Conservation (phyloP, 1,139 yeast genomes). For the Geotrichum restrictum region DNA sequence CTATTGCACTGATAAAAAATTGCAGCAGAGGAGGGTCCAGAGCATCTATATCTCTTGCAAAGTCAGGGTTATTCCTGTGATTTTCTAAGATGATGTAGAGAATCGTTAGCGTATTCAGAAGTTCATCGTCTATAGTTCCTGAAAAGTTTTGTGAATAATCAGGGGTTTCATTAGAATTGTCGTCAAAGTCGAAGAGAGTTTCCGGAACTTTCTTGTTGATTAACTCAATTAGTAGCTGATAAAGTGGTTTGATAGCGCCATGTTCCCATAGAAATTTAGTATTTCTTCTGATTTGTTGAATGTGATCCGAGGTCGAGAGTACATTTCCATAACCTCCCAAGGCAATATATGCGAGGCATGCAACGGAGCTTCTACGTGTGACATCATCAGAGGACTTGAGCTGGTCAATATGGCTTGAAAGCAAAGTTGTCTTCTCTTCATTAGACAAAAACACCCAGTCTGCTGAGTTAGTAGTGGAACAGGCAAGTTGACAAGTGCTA, state of each 20-base stretch:
- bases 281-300: conserved; percentile 38
- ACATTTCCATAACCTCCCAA: conserved; percentile 44
- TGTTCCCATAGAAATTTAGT: conserved; percentile 28
- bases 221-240: conserved; percentile 22
- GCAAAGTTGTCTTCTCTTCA: conserved; percentile 17
- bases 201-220: conserved; percentile 26
- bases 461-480: conserved; percentile 11
- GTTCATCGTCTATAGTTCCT: conserved; percentile 29
- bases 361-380: conserved; percentile 20
- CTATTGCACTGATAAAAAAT: conserved; percentile 51
- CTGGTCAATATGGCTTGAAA: conserved; percentile 17
- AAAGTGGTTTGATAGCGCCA: conserved; percentile 27
- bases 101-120: conserved; percentile 50
- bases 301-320: conserved; percentile 40
- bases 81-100: conserved; percentile 49
- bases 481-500: background rate
- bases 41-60: conserved; percentile 33
- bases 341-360: conserved; percentile 39
- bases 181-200: conserved; percentile 16
- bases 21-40: conserved; percentile 43
- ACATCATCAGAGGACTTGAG: conserved; percentile 6
- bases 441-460: conserved; percentile 19
- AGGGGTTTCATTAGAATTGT: conserved; percentile 12
- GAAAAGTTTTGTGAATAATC: conserved; percentile 1
- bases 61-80: conserved; percentile 31